Evolutionary conservation across 2,329 filamentous ascomycete genomes (phyloP), one percentile per base, ranked within the genome.

Genomic region (Ascochyta rabiei): DNA sequence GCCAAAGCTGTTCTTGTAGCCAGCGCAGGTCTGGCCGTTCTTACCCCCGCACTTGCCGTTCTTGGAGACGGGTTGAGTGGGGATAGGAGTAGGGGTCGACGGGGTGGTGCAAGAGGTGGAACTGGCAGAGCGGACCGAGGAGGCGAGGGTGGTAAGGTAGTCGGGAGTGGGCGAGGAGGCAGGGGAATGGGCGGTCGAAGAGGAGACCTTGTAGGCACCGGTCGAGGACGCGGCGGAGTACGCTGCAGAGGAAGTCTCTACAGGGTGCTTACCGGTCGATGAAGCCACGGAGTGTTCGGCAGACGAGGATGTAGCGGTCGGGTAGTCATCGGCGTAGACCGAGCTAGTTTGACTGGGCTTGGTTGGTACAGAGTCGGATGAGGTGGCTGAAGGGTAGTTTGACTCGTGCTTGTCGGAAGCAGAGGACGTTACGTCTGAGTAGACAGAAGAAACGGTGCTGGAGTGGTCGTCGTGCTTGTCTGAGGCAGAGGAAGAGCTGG

Each of bases 41-140:
- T 38, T 30, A 16, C 50, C 28, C 19, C 69, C 69, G 40, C 70
- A 73, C 33, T 59, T 64, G 30, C 69, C 69, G 42, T 71, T 59
- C 16, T 48, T 59, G 49, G 60, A 64, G 23, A 68, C 57, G 12
- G 51, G 56, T 28, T 57, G 46, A 18, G 58, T 60, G 4, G 66
- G 57, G 0, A 59, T 54, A 13, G 67, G 52, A 9, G 61, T 55
- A 33, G 52, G 35, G n/a, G 35, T 46, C 37, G 46, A 50, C 31
- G 37, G 47, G 30, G 46, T 42, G 24, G 48, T 56, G 41, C 48
- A 51, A 21, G 62, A 44, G 21, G 66, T 59, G n/a, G 66, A 58
- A 47, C 53, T 59, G 23, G 46, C 46, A 18, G 46, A 23, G 23
- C 48, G 48, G 21, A 46, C 41, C 18, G 40, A 49, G 37, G 26